Evolutionary conservation across 2,329 filamentous ascomycete genomes (phyloP).

Genomic region (Tolypocladium ovalisporum): DNA sequence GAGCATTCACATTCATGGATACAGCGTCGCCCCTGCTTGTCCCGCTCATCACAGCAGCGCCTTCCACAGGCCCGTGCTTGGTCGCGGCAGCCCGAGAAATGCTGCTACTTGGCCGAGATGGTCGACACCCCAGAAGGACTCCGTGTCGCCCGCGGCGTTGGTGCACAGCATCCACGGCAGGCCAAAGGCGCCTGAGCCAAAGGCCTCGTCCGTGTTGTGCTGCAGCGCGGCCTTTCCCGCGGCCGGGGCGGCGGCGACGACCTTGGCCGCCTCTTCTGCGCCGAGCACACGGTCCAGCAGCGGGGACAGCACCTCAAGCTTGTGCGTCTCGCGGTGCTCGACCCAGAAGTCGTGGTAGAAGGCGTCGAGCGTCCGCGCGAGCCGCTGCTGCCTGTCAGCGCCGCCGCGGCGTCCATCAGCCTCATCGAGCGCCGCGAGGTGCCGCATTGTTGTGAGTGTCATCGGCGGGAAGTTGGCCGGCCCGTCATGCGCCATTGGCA

Average conservation of each 20-base stretch:
- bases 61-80: conserved; percentile 17
- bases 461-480: conserved; percentile 24
- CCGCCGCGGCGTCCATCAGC: conserved; percentile 4
- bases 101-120: conserved; percentile 23
- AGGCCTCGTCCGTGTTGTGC: conserved; percentile 23
- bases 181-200: conserved; percentile 24
- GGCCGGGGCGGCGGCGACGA: conserved; percentile 13
- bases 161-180: conserved; percentile 27
- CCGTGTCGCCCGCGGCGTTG: conserved; percentile 15
- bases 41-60: conserved; percentile 15
- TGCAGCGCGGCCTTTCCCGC: conserved; percentile 18
- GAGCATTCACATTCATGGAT: too few relatives aligned
- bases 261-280: conserved; percentile 12
- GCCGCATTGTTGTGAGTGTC: conserved; percentile 23
- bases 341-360: conserved; percentile 22
- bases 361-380: conserved; percentile 18
- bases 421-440: conserved; percentile 15
- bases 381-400: conserved; percentile 6
- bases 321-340: conserved; percentile 13
- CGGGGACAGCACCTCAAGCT: conserved; percentile 14
- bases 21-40: neutral
- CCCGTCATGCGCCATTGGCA: conserved; percentile 19
- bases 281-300: conserved; percentile 16
- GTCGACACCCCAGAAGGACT: conserved; percentile 28
- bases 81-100: conserved; percentile 21